Conservation (phyloP, 2,329 filamentous ascomycete species). For the Stenocarpella maydis region DNA sequence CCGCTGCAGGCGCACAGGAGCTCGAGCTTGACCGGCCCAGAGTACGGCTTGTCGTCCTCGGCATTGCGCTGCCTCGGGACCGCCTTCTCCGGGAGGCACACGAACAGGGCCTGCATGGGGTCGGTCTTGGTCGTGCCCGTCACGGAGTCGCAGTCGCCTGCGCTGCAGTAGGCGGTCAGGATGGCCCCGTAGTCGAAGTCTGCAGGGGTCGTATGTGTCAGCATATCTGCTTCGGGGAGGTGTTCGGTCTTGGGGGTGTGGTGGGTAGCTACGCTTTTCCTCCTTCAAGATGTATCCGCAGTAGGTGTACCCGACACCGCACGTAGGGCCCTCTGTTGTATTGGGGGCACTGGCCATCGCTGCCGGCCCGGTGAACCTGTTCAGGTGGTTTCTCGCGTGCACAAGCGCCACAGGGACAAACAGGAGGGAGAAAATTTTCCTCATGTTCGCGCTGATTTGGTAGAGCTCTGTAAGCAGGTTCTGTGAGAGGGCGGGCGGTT, state of each 20-base stretch:
- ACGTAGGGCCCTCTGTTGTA: constrained; percentile 3
- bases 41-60: constrained; percentile 27
- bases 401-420: constrained; percentile 15
- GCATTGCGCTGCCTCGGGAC: constrained; percentile 26
- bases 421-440: background rate
- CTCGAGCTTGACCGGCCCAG: constrained; percentile 34
- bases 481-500: background rate
- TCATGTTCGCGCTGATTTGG: constrained; percentile 15
- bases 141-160: constrained; percentile 28
- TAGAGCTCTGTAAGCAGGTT: background rate
- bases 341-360: background rate
- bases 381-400: background rate
- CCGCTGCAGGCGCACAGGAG: constrained; percentile 35
- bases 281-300: constrained; percentile 35
- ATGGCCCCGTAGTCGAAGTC: constrained; percentile 33
- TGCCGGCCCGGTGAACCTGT: background rate
- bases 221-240: too few species aligned
- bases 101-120: constrained; percentile 31
- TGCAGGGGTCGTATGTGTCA: background rate
- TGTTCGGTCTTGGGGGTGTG: too few species aligned
- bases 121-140: constrained; percentile 32
- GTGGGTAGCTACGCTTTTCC: constrained; percentile 21
- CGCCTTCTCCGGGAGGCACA: constrained; percentile 31
- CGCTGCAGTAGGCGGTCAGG: constrained; percentile 34
- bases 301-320: constrained; percentile 35